A percentile compares a stretch with the other conserved stretches of the same genome.
Conservation (phyloP, 2,329 filamentous ascomycete genomes). For the Aspergillus calidoustus region DNA sequence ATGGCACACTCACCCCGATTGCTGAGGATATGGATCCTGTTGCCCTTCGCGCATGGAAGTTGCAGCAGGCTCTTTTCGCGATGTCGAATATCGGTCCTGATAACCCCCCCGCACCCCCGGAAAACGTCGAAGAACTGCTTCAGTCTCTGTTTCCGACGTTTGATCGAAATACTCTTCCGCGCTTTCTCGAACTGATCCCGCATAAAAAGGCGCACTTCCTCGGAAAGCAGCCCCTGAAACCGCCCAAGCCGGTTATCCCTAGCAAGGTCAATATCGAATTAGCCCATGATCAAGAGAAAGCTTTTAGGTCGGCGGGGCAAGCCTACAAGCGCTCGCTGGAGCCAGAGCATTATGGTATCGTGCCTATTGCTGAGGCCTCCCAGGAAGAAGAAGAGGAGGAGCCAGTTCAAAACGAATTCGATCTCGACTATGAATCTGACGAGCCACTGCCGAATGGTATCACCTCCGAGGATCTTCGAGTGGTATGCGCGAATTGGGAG, state of each 20-base stretch:
- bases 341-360: constrained; percentile 61
- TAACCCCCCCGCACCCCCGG: constrained; percentile 69
- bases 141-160: constrained; percentile 82
- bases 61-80: constrained; percentile 53
- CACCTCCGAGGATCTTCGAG: constrained; percentile 77
- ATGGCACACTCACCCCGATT: constrained; percentile 32
- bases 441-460: constrained; percentile 69
- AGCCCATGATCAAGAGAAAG: constrained; percentile 81
- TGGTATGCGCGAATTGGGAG: constrained; percentile 87
- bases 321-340: constrained; percentile 56
- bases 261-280: constrained; percentile 89
- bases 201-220: constrained; percentile 78
- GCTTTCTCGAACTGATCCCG: constrained; percentile 82
- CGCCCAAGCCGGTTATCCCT: constrained; percentile 79
- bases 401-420: constrained; percentile 52
- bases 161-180: constrained; percentile 72
- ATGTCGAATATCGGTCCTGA: constrained; percentile 56
- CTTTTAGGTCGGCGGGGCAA: constrained; percentile 75
- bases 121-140: constrained; percentile 75
- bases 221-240: constrained; percentile 77
- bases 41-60: constrained; percentile 48
- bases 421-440: constrained; percentile 63
- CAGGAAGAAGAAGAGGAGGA: constrained; percentile 57
- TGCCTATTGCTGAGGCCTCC: constrained; percentile 50
- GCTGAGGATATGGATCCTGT: constrained; percentile 48